Evolutionary conservation across 2,329 filamentous ascomycete genomes (phyloP).

Genomic region (Dactylellina sp.): DNA sequence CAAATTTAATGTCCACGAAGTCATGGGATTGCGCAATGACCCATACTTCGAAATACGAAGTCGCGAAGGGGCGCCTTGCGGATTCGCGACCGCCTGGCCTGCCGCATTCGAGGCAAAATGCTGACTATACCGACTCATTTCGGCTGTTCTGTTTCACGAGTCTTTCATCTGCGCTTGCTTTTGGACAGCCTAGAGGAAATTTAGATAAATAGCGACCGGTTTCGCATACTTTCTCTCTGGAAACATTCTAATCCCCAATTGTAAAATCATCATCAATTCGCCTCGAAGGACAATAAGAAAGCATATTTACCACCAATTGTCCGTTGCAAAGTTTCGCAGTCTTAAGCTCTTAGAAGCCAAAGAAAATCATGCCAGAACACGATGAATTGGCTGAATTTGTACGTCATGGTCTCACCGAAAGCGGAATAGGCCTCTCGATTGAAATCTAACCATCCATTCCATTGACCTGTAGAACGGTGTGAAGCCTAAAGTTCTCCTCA

Average conservation of each 20-base stretch:
- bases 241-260: too few relatives aligned
- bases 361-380: slow-evolving; percentile 48
- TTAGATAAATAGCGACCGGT: slow-evolving; percentile 23
- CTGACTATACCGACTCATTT: slow-evolving; percentile 37
- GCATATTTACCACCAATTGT: not conserved
- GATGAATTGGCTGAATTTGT: slow-evolving; percentile 58
- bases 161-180: not conserved
- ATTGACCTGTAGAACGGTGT: slow-evolving; percentile 56
- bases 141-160: not conserved
- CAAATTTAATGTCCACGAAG: slow-evolving; percentile 28
- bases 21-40: slow-evolving; percentile 44
- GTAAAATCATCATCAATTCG: too few relatives aligned
- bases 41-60: not conserved
- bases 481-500: slow-evolving; percentile 57
- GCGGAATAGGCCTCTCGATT: not conserved
- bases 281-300: not conserved
- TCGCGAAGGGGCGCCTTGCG: slow-evolving; percentile 9
- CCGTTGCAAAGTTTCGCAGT: not conserved
- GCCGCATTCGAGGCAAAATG: slow-evolving; percentile 18
- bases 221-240: slow-evolving; percentile 2
- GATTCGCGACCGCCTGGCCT: slow-evolving; percentile 10
- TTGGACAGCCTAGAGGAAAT: not conserved
- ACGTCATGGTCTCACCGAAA: slow-evolving; percentile 6
- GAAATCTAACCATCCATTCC: slow-evolving; percentile 14
- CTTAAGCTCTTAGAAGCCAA: not conserved